Evolutionary conservation across 2,329 filamentous ascomycete genomes (phyloP).

Genomic region (Macrophomina pseudophaseolina): DNA sequence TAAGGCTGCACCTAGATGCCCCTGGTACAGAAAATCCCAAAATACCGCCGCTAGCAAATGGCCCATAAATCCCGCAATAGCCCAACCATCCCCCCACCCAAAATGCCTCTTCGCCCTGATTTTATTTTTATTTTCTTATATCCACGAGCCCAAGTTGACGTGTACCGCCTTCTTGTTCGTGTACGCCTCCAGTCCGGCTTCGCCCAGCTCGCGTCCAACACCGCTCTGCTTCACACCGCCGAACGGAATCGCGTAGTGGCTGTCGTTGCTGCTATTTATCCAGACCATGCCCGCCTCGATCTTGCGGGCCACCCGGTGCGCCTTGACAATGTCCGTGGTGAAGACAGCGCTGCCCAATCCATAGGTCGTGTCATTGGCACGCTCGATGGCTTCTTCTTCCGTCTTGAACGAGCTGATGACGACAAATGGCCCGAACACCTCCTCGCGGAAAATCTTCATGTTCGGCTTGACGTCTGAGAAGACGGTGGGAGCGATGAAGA

Average conservation of each 20-base stretch:
- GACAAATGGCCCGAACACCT: slow-evolving; percentile 68
- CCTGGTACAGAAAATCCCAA: background rate
- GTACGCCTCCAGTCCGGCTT: slow-evolving; percentile 66
- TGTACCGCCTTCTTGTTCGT: slow-evolving; percentile 63
- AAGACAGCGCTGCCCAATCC: slow-evolving; percentile 62
- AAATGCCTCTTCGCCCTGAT: background rate
- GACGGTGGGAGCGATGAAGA: slow-evolving; percentile 65
- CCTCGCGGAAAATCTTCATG: slow-evolving; percentile 62
- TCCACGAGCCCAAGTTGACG: slow-evolving; percentile 52
- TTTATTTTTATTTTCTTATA: slow-evolving; percentile 36
- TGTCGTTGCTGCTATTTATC: slow-evolving; percentile 53
- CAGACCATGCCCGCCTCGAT: slow-evolving; percentile 59
- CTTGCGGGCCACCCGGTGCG: slow-evolving; percentile 51
- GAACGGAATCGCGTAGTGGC: slow-evolving; percentile 56
- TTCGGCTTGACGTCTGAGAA: slow-evolving; percentile 63
- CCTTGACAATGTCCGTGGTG: slow-evolving; percentile 53
- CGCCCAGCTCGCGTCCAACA: slow-evolving; percentile 65
- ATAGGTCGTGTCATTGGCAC: slow-evolving; percentile 54
- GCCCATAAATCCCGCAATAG: slow-evolving; percentile 5
- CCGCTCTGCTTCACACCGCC: slow-evolving; percentile 67
- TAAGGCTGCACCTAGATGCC: background rate
- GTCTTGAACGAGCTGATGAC: slow-evolving; percentile 66
- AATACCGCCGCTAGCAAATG: background rate
- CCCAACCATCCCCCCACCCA: background rate
- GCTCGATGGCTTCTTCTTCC: slow-evolving; percentile 57